Evolutionary conservation across 176 grass and related monocot genomes (phyloP), one percentile per base, ranked within the genome.

Genomic region (Sorghum bicolor): DNA sequence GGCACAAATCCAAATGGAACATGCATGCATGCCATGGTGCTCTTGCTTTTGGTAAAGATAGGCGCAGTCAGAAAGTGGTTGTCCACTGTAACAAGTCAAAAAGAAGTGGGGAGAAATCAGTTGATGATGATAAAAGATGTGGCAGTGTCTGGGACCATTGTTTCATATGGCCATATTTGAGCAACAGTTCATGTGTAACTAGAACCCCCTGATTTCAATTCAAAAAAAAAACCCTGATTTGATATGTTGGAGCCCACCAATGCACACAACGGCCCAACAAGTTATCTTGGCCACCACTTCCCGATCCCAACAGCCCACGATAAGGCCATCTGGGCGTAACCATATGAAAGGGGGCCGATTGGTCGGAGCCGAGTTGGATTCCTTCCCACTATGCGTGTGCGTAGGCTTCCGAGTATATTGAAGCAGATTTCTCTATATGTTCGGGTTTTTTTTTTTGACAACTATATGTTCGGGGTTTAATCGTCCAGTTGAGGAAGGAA

Each of bases 31-130:
- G 17, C 41, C 67, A 60, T 78, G 44, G 67, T 86, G 84, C 62
- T 79, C 37, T 82, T 83, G 31, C 84, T 90, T 90, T 86, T 31
- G 29, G 58, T 38, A 79, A 89, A 83, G 79, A 78, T 58, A 82
- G 20, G 67, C n/a, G 48, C 64, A 78, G 74, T 86, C 74, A 62
- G 45, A 86, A 90, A 83, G 88, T 67, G 45, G 36, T 17, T 64
- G 3, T 70, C 77, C 57, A 82, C 71, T 72, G 83, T 67, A 89
- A 64, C 65, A 47, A 50, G 83, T 86, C 72, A 90, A 90, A 89
- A 89, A 14, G 39, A 58, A 53, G 17, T 36, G 2, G 75, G 32
- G 0, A 2, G 40, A 72, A 83, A 68, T 12, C 34, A 36, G 12
- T 36, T 34, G n/a, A n/a, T 47, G 16, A 22, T 8, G n/a, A 72